A percentile compares a stretch with the other conserved stretches of the same genome.
phyloP scores from a whole-genome alignment of 495 filamentous ascomycete genomes.

The Pyrenula aspistea region DNA sequence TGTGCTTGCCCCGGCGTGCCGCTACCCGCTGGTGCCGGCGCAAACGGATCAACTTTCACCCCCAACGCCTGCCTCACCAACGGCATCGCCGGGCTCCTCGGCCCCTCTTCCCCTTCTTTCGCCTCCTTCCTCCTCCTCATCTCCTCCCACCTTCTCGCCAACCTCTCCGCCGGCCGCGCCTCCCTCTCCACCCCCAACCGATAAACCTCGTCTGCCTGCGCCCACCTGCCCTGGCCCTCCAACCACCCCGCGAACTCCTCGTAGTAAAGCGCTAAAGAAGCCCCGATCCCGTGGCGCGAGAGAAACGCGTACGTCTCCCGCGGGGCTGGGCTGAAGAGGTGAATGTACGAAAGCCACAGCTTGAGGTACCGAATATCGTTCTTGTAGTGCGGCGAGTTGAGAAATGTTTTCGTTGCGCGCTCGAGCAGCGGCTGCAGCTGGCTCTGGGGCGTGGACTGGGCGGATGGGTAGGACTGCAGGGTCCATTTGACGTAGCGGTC shows the following conservation, averaged over 20 bases:
- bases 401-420: slow-evolving; percentile 80
- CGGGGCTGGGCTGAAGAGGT: slow-evolving; percentile 82
- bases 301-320: slow-evolving; percentile 88
- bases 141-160: slow-evolving; percentile 79
- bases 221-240: slow-evolving; percentile 74
- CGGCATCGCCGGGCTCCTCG: slow-evolving; percentile 76
- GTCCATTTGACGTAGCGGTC: slow-evolving; percentile 97
- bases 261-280: slow-evolving; percentile 84
- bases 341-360: slow-evolving; percentile 88
- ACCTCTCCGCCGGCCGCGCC: slow-evolving; percentile 67
- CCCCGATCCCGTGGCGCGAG: slow-evolving; percentile 76
- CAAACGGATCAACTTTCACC: slow-evolving; percentile 76
- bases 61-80: slow-evolving; percentile 73
- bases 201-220: slow-evolving; percentile 89
- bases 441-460: slow-evolving; percentile 81
- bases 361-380: slow-evolving; percentile 91
- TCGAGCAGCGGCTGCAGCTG: slow-evolving; percentile 83
- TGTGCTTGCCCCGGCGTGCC: slow-evolving; percentile 48
- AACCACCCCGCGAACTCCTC: slow-evolving; percentile 93
- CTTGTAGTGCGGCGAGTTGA: slow-evolving; percentile 73
- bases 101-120: slow-evolving; percentile 43
- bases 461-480: slow-evolving; percentile 84
- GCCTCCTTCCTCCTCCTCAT: slow-evolving; percentile 69
- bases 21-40: slow-evolving; percentile 21
- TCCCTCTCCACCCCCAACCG: slow-evolving; percentile 76